Evolutionary conservation across 441 rosid genomes (phyloP).

Genomic region (Erysimum cheiri): DNA sequence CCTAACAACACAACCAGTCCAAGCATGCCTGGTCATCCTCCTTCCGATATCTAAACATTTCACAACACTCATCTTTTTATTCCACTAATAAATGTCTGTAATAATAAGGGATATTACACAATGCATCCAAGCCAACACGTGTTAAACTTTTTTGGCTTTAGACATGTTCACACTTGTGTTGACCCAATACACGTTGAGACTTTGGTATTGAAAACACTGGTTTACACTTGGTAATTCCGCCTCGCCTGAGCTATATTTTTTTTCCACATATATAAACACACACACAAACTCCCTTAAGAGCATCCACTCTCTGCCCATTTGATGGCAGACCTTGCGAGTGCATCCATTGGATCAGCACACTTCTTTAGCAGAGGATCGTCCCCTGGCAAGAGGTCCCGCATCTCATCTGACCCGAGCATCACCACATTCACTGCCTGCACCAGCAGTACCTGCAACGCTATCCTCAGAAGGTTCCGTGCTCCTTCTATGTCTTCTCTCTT

Average conservation of each 20-base stretch:
- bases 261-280: conserved; percentile 6
- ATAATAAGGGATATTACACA: conserved; percentile 27
- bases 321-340: conserved; percentile 67
- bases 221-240: conserved; percentile 18
- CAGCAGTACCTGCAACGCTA: conserved; percentile 76
- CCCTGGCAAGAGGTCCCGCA: conserved; percentile 60
- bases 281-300: conserved; percentile 23
- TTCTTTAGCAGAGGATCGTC: conserved; percentile 82
- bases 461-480: conserved; percentile 70
- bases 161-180: conserved; percentile 34
- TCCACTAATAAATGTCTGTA: conserved; percentile 33
- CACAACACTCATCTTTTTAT: conserved; percentile 9
- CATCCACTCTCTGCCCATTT: conserved; percentile 54
- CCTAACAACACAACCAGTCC: conserved; percentile 40
- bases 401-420: conserved; percentile 71
- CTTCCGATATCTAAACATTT: conserved; percentile 35
- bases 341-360: conserved; percentile 74
- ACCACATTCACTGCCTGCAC: conserved; percentile 74
- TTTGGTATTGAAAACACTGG: conserved; percentile 6
- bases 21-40: conserved; percentile 46
- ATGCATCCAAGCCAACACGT: conserved; percentile 20
- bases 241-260: not conserved
- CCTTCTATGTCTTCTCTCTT: conserved; percentile 73
- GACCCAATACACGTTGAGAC: conserved; percentile 22
- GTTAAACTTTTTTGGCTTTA: conserved; percentile 15